These are phyloP conservation scores for Irpex sp. DNA, from an alignment of 1,284 basidiomycete genomes.

Conservation along the genomic window DNA sequence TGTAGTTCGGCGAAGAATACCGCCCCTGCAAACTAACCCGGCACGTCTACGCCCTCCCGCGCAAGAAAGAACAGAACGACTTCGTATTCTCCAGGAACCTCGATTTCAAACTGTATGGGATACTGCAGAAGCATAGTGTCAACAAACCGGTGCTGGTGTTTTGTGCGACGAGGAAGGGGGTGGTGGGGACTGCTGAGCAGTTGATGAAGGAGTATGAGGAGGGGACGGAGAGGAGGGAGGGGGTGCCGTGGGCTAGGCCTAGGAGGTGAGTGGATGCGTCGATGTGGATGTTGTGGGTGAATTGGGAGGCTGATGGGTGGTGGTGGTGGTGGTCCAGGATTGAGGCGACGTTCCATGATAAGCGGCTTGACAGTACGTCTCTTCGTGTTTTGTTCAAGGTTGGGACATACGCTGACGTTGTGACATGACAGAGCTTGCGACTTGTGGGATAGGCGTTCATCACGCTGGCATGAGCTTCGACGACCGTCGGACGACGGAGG, in stretches of 20 bases:
- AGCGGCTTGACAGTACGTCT: constrained; percentile 49
- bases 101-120: constrained; percentile 68
- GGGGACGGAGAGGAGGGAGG: constrained; percentile 41
- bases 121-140: constrained; percentile 64
- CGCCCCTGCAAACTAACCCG: constrained; percentile 80
- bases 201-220: constrained; percentile 68
- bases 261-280: constrained; percentile 32
- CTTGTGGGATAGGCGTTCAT: constrained; percentile 75
- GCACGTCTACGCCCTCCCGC: constrained; percentile 59
- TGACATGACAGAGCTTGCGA: constrained; percentile 53
- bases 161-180: constrained; percentile 83
- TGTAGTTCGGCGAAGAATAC: constrained; percentile 91
- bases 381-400: background rate
- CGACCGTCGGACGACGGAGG: no score
- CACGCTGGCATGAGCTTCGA: no score
- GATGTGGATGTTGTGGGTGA: no score
- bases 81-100: constrained; percentile 73
- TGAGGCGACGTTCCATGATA: constrained; percentile 52
- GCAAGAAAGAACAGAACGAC: constrained; percentile 65
- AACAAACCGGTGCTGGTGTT: constrained; percentile 84
- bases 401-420: background rate
- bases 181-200: constrained; percentile 66
- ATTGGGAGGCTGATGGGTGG: no score
- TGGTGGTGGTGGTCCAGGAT: constrained; percentile 31
- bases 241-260: constrained; percentile 61